Evolutionary conservation across 768 basidiomycete genomes (phyloP).

Genomic region (Mycena floridula): DNA sequence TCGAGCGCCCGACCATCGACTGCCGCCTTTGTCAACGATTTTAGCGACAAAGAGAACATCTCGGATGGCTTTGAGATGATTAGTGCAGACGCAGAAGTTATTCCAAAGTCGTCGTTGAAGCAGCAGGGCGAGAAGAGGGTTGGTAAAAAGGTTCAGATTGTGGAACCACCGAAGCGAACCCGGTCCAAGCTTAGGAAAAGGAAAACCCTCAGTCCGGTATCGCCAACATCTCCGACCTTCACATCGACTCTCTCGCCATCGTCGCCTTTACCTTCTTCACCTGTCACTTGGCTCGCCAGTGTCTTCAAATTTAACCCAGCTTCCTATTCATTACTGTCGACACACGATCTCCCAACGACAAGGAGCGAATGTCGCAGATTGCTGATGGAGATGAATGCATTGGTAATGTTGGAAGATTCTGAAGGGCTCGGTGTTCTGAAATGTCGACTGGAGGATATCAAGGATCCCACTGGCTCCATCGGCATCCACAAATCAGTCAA

Average conservation of each 20-base stretch:
- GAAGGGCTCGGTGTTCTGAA: conserved; percentile 65
- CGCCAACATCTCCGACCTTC: conserved; percentile 10
- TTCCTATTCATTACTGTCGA: conserved; percentile 50
- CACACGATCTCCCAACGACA: conserved; percentile 55
- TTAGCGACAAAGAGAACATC: conserved; percentile 57
- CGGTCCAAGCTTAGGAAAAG: conserved; percentile 32
- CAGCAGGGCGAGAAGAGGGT: conserved; percentile 19
- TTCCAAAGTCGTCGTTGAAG: conserved; percentile 40
- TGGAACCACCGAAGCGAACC: conserved; percentile 34
- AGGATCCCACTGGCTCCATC: conserved; percentile 48
- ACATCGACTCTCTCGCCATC: conserved; percentile 28
- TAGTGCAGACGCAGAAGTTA: conserved; percentile 13
- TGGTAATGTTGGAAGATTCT: conserved; percentile 57
- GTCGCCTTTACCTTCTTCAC: conserved; percentile 30
- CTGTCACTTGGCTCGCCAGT: conserved; percentile 77
- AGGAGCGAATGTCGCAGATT: conserved; percentile 69
- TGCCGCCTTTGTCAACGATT: neutral
- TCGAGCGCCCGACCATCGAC: conserved; percentile 15
- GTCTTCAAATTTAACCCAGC: conserved; percentile 83
- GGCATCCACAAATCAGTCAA: conserved; percentile 60
- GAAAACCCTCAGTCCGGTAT: conserved; percentile 10
- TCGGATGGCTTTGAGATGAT: conserved; percentile 11
- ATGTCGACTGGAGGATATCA: conserved; percentile 68
- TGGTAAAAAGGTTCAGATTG: conserved; percentile 40
- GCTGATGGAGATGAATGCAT: conserved; percentile 65